A percentile compares a stretch with the other conserved stretches of the same genome.
Evolutionary conservation across 2,329 filamentous ascomycete genomes (phyloP).

Genomic region (Elsinoe ampelina): DNA sequence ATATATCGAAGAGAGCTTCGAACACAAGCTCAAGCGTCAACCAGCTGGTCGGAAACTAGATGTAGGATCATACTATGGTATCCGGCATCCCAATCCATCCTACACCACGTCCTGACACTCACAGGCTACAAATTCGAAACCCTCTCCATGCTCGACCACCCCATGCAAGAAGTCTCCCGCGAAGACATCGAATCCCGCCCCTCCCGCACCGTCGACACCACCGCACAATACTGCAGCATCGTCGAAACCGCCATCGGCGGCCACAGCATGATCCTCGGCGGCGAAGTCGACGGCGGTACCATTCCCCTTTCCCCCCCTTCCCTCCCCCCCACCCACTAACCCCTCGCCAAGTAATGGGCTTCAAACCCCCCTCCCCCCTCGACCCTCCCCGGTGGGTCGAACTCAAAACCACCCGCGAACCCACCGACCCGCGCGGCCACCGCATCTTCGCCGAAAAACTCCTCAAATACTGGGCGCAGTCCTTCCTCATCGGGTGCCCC

Average conservation of each 20-base stretch:
- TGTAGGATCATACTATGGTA: conserved; percentile 88
- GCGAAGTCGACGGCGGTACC: conserved; percentile 85
- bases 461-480: conserved; percentile 88
- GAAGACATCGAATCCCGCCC: conserved; percentile 72
- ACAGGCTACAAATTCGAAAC: conserved; percentile 95
- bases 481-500: conserved; percentile 71
- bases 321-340: not conserved
- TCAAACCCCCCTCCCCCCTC: conserved; percentile 57
- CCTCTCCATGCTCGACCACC: conserved; percentile 61
- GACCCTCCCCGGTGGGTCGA: conserved; percentile 86
- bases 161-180: conserved; percentile 64
- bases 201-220: conserved; percentile 67
- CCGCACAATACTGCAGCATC: conserved; percentile 91
- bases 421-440: conserved; percentile 54
- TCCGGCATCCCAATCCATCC: too few species aligned
- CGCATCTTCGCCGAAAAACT: conserved; percentile 80
- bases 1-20: conserved; percentile 87
- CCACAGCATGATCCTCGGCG: conserved; percentile 67
- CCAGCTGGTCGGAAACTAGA: conserved; percentile 48
- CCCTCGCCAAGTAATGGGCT: conserved; percentile 60
- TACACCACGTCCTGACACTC: not conserved
- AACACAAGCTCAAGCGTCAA: conserved; percentile 53
- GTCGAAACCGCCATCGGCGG: conserved; percentile 80
- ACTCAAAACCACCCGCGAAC: conserved; percentile 64
- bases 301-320: conserved; percentile 22